phyloP scores from a whole-genome alignment of 2,329 filamentous ascomycete genomes.

The Xylaria sp. region DNA sequence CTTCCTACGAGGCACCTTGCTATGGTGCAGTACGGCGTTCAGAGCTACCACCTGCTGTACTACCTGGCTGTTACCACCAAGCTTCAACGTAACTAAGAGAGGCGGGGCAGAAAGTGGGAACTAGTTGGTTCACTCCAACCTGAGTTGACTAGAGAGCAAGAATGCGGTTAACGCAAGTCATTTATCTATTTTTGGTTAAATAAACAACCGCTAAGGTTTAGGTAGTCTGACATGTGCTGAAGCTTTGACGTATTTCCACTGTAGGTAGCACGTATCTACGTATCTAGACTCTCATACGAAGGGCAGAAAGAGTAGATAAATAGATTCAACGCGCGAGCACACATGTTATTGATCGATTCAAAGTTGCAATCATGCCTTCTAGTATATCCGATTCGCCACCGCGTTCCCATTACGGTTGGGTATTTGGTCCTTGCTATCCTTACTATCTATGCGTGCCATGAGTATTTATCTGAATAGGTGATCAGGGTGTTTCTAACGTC shows the following conservation, averaged over 20 bases:
- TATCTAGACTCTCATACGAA: too few relatives aligned
- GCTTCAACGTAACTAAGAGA: slow-evolving; percentile 7
- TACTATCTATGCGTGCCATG: slow-evolving; percentile 20
- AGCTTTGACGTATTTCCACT: not conserved
- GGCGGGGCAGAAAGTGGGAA: slow-evolving; percentile 33
- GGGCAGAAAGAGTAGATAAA: not conserved
- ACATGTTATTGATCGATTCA: not conserved
- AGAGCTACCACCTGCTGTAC: not conserved
- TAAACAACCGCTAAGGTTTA: not conserved
- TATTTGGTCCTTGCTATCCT: slow-evolving; percentile 13
- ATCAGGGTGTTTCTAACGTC: not conserved
- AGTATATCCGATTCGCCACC: slow-evolving; percentile 5
- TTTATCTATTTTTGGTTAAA: not conserved
- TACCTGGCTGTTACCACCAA: not conserved
- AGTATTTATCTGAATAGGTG: slow-evolving; percentile 26
- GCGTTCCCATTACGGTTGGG: slow-evolving; percentile 19
- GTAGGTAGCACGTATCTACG: too few relatives aligned
- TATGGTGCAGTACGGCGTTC: too few relatives aligned
- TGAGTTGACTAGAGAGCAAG: too few relatives aligned
- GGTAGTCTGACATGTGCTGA: not conserved
- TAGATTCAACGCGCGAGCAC: not conserved
- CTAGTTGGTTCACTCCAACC: slow-evolving; percentile 5
- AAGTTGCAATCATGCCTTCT: slow-evolving; percentile 1
- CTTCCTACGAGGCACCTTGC: too few relatives aligned
- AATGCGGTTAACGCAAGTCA: slow-evolving; percentile 12